Percentiles rank a stretch among this genome's conserved stretches.
phyloP scores from a whole-genome alignment of 306 rosid species.

The Prinsepia uniflora region DNA sequence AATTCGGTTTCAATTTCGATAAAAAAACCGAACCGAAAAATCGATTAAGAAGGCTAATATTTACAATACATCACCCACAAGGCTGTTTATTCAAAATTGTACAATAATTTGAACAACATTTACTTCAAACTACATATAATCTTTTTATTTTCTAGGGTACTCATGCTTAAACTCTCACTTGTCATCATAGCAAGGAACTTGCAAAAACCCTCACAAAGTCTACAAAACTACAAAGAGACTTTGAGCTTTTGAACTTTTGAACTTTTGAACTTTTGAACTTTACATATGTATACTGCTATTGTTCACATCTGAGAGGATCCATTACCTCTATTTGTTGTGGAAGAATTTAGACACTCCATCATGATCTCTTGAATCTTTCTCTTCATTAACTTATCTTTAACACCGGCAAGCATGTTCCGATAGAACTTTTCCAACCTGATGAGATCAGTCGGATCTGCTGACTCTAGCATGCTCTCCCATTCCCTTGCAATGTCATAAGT shows the following conservation, averaged over 20 bases:
- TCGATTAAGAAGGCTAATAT: too few species aligned
- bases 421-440: slow-evolving; percentile 64
- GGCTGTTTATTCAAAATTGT: background rate
- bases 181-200: background rate
- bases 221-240: background rate
- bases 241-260: background rate
- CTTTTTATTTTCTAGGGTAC: background rate
- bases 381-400: slow-evolving; percentile 73
- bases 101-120: background rate
- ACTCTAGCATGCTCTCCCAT: slow-evolving; percentile 85
- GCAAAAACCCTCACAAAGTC: background rate
- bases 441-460: slow-evolving; percentile 55
- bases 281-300: background rate
- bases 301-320: background rate
- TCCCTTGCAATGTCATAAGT: slow-evolving; percentile 60
- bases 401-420: slow-evolving; percentile 57
- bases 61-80: background rate
- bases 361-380: slow-evolving; percentile 68
- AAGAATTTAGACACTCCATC: slow-evolving; percentile 57
- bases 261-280: background rate
- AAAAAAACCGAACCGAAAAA: too few species aligned
- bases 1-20: too few species aligned
- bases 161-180: background rate
- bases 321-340: slow-evolving; percentile 12
- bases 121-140: background rate